Evolutionary conservation across 164 flowering plant genomes (phyloP).

Genomic region (Umbellularia californica): DNA sequence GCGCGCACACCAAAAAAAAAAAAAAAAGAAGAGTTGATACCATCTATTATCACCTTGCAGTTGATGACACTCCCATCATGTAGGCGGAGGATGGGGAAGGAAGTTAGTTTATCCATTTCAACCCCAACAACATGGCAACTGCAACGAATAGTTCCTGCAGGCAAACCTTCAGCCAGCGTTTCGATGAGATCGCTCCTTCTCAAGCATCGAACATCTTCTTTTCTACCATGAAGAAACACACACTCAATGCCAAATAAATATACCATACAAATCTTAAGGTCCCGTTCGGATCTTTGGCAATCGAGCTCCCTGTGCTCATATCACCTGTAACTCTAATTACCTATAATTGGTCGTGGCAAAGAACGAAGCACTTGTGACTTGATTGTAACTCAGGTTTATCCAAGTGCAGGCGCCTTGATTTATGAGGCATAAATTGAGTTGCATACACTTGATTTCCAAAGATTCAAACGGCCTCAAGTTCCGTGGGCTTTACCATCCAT

Average conservation of each 20-base stretch:
- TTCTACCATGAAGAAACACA: slow-evolving; percentile 10
- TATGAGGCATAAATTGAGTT: too few species aligned
- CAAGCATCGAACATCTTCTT: slow-evolving; percentile 40
- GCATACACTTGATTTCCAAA: too few species aligned
- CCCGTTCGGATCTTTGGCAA: too few species aligned
- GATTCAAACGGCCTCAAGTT: not conserved
- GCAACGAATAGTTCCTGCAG: slow-evolving; percentile 30
- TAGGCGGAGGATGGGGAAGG: slow-evolving; percentile 25
- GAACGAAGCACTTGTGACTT: too few species aligned
- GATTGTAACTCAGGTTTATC: too few species aligned
- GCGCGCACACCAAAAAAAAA: not conserved
- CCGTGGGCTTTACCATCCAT: not conserved
- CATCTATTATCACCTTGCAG: slow-evolving; percentile 32
- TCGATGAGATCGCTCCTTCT: slow-evolving; percentile 35
- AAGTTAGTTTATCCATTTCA: slow-evolving; percentile 23
- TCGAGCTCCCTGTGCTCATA: too few species aligned
- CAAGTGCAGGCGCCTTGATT: too few species aligned
- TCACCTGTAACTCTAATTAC: too few species aligned
- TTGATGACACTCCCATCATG: slow-evolving; percentile 31
- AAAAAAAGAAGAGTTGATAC: not conserved
- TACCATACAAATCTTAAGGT: too few species aligned
- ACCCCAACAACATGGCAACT: slow-evolving; percentile 26
- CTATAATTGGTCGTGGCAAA: too few species aligned
- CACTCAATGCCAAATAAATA: not conserved
- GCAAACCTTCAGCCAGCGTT: slow-evolving; percentile 27